Base-by-base conservation (phyloP, 345 rosid species). In the Limnanthes douglasii region DNA sequence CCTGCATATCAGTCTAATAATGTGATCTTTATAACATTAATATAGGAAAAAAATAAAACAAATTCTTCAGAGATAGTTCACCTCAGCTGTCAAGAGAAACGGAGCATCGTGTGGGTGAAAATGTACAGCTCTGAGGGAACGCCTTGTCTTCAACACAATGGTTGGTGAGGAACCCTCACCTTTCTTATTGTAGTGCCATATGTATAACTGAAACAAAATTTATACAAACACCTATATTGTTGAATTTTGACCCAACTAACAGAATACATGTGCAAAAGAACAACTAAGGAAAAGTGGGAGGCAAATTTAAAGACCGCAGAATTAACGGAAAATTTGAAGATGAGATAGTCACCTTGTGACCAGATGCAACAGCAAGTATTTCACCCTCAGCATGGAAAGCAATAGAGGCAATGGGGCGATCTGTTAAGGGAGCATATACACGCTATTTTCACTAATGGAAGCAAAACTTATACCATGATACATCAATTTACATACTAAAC, bases 21-120 rank as follows among this genome's bases (percentile, higher is more conserved):
- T 69, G 61, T 65, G 69, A 80, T 59, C 51, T 23, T 36, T 41
- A 42, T 21, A 26, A 46, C 27, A 44, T 35, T 19, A 19, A 6
- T 34, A 46, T 15, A 48, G 50, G 31, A 41, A 49, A 31, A 49
- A 15, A 24, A 55, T 17, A 38, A 51, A 51, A 31, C 20, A 27
- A 52, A 55, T 34, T 15, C 35, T 41, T 46, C 30, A 38, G 26
- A 11, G 34, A 49, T 11, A 49, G 53, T 54, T 72, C 59, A 80
- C 93, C 93, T 80, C 93, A 34, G 86, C 79, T 22, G 86, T 80
- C 70, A 80, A 65, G 45, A 80, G 86, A 58, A 80, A 72, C 25
- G 86, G 86, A 41, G 72, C 74, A 41, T 62, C 79, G 46, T 65
- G 86, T 10, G 93, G 93, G 43, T 80, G 86, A 54, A 75, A 75